Conservation (phyloP, 768 basidiomycete species). For the Termitomyces sp. region DNA sequence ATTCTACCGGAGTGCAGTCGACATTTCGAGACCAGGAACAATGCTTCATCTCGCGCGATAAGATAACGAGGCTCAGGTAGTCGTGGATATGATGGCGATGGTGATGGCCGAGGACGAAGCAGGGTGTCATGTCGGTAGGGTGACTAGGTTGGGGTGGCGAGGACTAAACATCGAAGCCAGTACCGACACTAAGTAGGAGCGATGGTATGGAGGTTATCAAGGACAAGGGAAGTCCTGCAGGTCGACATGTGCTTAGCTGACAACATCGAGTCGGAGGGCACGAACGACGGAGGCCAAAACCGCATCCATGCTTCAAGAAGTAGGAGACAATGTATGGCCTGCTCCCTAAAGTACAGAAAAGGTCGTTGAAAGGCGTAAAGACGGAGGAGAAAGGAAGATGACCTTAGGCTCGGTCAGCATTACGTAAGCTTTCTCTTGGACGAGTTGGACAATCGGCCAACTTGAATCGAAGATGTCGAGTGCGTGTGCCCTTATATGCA, state of each 20-base stretch:
- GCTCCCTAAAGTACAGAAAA: neutral
- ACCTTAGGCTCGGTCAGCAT: neutral
- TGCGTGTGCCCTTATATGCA: no score
- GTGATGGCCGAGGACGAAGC: no score
- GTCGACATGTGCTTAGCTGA: neutral
- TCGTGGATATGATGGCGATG: no score
- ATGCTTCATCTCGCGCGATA: no score
- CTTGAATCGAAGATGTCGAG: neutral
- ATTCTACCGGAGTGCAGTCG: no score
- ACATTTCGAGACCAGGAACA: no score
- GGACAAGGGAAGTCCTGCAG: no score
- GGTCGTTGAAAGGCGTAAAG: neutral
- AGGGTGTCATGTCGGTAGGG: no score
- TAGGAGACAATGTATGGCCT: neutral
- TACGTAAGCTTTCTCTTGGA: neutral
- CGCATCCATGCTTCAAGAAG: neutral
- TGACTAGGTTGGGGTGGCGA: no score
- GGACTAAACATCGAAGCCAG: neutral
- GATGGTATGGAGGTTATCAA: neutral
- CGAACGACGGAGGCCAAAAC: neutral
- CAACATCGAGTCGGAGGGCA: neutral
- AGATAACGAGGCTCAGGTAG: no score
- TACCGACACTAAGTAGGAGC: neutral
- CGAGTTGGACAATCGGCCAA: neutral
- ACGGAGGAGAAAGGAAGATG: neutral